Base-by-base conservation (phyloP, 768 basidiomycete genomes). In the Lentinula detonsa region DNA sequence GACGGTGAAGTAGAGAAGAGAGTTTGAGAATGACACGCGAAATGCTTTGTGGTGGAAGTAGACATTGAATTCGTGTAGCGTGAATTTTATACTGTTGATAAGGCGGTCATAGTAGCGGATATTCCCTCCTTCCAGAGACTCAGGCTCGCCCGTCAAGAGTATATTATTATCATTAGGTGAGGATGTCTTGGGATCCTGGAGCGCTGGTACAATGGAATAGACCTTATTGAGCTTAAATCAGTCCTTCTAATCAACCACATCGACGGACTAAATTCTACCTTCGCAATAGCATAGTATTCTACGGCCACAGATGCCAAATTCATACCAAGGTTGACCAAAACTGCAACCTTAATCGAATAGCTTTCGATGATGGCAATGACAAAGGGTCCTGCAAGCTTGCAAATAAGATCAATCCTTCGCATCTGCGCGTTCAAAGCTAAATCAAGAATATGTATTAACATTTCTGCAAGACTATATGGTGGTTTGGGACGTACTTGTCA, bases 401-500 rank as follows among this genome's bases (percentile, higher is more conserved):
- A 71, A 31, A 72, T 63, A 4, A 73, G 63, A 49, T 73, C 72
- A 34, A 73, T 73, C 31, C 71, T 67, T 11, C 72, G 67, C 70
- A 73, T 73, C 37, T 67, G 65, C 15, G 72, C 66, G 46, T 73
- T 73, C 11, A 69, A 58, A 18, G 21, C 46, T 48, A 13, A 9
- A 8, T 48, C 16, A 16, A 7, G 6, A 5, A 21, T 3, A 3
- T 9, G 21, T 48, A 8, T 48, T 5, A 7, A 48, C 3, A 15
- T 43, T n/a, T 15, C 42, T 15, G n/a, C 16, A 23, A 48, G 21
- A 48, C 7, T 6, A 6, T 2, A 8, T 9, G 9, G 23, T 23
- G 23, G 21, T 7, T 3, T 28, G 3, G 21, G 9, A 43, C 42
- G 16, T 23, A 48, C 46, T 18, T 9, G 18, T 48, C n/a, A 48